Conservation (phyloP, 2,329 filamentous ascomycete species). For the Fusarium mundagurra region DNA sequence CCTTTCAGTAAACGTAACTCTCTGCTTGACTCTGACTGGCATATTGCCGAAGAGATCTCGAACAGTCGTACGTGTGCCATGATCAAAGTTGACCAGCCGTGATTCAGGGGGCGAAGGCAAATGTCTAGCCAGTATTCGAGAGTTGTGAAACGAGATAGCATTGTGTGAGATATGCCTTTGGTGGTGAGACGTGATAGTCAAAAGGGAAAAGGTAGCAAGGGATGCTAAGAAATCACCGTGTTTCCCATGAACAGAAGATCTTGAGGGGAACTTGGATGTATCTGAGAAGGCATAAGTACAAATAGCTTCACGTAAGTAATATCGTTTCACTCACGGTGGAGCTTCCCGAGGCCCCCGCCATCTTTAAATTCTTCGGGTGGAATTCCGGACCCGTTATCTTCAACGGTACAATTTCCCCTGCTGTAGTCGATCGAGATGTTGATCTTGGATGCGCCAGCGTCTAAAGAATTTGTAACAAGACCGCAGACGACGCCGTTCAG, state of each 20-base stretch:
- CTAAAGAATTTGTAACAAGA: constrained; percentile 84
- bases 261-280: constrained; percentile 75
- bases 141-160: constrained; percentile 75
- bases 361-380: constrained; percentile 75
- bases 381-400: constrained; percentile 89
- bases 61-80: constrained; percentile 81
- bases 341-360: constrained; percentile 75
- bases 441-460: constrained; percentile 77
- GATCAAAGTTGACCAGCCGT: constrained; percentile 61
- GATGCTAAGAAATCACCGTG: constrained; percentile 82
- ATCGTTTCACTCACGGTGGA: constrained; percentile 68
- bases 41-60: constrained; percentile 88
- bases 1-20: constrained; percentile 65
- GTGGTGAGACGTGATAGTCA: constrained; percentile 81
- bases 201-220: constrained; percentile 77
- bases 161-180: constrained; percentile 68
- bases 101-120: constrained; percentile 69
- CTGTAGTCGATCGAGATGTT: constrained; percentile 77
- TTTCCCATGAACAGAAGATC: constrained; percentile 66
- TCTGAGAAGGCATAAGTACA: constrained; percentile 58
- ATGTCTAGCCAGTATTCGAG: constrained; percentile 71
- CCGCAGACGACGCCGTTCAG: constrained; percentile 77
- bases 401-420: constrained; percentile 79
- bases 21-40: constrained; percentile 88
- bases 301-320: background rate